Conservation (phyloP, 2,329 filamentous ascomycete genomes). For the Cyphellophora europaea region DNA sequence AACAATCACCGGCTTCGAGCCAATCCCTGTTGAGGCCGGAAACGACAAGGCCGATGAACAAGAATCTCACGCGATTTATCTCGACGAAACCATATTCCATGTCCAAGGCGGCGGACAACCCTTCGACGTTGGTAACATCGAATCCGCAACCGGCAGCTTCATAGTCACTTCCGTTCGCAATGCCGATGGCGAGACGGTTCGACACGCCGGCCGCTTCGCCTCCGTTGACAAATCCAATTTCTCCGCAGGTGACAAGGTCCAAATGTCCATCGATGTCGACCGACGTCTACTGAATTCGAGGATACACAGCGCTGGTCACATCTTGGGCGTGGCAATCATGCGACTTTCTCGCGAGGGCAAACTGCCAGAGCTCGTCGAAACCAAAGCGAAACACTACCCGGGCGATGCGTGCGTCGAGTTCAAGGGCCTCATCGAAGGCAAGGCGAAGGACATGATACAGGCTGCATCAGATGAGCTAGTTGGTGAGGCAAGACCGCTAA, state of each 20-base stretch:
- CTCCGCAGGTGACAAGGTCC: constrained; percentile 33
- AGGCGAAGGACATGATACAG: constrained; percentile 56
- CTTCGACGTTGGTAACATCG: constrained; percentile 55
- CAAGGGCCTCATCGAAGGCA: constrained; percentile 54
- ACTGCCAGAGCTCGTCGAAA: constrained; percentile 49
- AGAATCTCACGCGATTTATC: neutral
- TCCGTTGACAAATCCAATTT: constrained; percentile 25
- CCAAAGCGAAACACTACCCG: constrained; percentile 65
- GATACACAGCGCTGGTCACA: constrained; percentile 64
- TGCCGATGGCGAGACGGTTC: constrained; percentile 45
- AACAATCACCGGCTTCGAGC: constrained; percentile 35
- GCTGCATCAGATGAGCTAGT: constrained; percentile 50
- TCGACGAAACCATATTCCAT: constrained; percentile 58
- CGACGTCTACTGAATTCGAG: constrained; percentile 57
- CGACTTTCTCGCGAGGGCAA: constrained; percentile 42
- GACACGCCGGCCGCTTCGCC: constrained; percentile 57
- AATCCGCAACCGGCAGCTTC: constrained; percentile 30
- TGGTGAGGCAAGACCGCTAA: constrained; percentile 45
- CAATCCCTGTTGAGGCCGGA: constrained; percentile 40
- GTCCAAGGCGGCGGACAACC: constrained; percentile 68
- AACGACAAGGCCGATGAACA: constrained; percentile 25
- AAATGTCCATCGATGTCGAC: constrained; percentile 50
- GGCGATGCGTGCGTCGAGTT: constrained; percentile 61
- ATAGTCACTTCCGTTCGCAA: constrained; percentile 49
- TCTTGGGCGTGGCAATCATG: constrained; percentile 59